phyloP scores from a whole-genome alignment of 164 flowering plant genomes.

The Liriodendron chinense region DNA sequence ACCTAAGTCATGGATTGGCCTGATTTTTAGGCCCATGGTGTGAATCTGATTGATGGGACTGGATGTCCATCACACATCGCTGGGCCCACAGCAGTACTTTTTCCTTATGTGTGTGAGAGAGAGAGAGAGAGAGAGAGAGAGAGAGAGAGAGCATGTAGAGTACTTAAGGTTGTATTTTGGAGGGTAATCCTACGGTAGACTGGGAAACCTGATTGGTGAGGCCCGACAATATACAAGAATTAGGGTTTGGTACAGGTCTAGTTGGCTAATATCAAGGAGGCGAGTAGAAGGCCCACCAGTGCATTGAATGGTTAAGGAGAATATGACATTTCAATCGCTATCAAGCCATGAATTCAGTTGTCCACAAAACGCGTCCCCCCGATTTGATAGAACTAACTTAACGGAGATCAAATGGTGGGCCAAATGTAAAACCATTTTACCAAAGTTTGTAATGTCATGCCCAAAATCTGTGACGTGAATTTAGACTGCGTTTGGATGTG shows the following conservation, averaged over 20 bases:
- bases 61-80: no score
- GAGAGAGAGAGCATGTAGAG: no score
- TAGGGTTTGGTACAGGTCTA: neutral
- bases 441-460: neutral
- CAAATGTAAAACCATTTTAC: neutral
- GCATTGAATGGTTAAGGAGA: neutral
- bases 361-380: neutral
- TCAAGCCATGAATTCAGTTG: neutral
- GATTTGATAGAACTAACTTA: neutral
- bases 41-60: no score
- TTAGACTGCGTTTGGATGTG: neutral
- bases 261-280: neutral
- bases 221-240: neutral
- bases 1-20: no score
- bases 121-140: no score
- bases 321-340: slow-evolving; percentile 1
- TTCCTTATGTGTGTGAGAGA: no score
- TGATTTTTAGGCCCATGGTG: no score
- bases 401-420: neutral
- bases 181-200: neutral
- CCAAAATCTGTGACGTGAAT: neutral
- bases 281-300: neutral
- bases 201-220: neutral
- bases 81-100: no score
- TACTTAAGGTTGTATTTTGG: neutral